These are phyloP conservation scores for Paraphoma sp. DNA, from an alignment of 2,329 filamentous ascomycete species.

Conservation along the genomic window DNA sequence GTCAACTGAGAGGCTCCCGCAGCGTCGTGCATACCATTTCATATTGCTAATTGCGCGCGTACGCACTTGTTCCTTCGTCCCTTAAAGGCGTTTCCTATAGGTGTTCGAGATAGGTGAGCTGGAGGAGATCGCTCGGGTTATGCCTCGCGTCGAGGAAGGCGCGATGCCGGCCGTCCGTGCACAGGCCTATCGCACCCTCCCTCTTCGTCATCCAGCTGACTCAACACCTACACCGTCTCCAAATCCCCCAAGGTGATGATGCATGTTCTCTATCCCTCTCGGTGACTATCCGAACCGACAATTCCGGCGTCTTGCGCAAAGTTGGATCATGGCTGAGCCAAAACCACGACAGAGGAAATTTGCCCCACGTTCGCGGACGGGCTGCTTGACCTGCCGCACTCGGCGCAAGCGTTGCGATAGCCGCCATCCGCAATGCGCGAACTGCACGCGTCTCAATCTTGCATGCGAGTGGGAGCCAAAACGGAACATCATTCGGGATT, in stretches of 20 bases:
- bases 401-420: slow-evolving; percentile 45
- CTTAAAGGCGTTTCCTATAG: background rate
- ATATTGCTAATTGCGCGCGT: too few species aligned
- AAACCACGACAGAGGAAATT: slow-evolving; percentile 45
- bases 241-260: slow-evolving; percentile 8
- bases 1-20: slow-evolving; percentile 12
- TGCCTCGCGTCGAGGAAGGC: slow-evolving; percentile 3
- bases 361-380: slow-evolving; percentile 44
- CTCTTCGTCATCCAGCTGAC: slow-evolving; percentile 4
- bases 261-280: slow-evolving; percentile 9
- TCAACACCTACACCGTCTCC: slow-evolving; percentile 10
- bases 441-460: slow-evolving; percentile 44
- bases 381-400: slow-evolving; percentile 45
- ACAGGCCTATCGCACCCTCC: background rate
- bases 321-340: slow-evolving; percentile 37
- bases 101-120: background rate
- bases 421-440: slow-evolving; percentile 41
- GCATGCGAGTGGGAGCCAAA: slow-evolving; percentile 45
- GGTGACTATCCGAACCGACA: slow-evolving; percentile 19
- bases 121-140: background rate
- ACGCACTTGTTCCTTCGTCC: background rate
- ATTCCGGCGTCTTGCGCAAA: background rate
- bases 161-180: slow-evolving; percentile 1
- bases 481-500: slow-evolving; percentile 26
- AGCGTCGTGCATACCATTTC: background rate